phyloP scores from a whole-genome alignment of 257 asterid genomes.

The Sherardia arvensis region DNA sequence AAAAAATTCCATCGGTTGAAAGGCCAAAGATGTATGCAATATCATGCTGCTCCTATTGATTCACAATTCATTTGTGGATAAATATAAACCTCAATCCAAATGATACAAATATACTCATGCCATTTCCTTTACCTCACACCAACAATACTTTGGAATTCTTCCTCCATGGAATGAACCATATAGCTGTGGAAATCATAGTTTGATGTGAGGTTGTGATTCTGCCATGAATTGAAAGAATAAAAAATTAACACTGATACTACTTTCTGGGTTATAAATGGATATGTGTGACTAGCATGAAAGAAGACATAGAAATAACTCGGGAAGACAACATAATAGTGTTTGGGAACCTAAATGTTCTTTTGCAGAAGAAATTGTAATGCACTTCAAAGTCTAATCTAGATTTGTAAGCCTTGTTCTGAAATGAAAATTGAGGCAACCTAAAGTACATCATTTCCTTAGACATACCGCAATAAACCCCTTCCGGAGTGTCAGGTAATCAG shows the following conservation, averaged over 20 bases:
- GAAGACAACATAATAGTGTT: neutral
- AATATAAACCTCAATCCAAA: neutral
- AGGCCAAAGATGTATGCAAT: neutral
- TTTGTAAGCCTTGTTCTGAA: neutral
- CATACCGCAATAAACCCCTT: slow-evolving; percentile 89
- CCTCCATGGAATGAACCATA: slow-evolving; percentile 99
- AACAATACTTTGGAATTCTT: slow-evolving; percentile 93
- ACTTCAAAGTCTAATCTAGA: neutral
- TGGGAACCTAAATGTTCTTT: neutral
- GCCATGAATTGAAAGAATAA: slow-evolving; percentile 62
- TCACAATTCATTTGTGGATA: neutral
- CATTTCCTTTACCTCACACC: slow-evolving; percentile 72
- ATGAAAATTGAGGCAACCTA: neutral
- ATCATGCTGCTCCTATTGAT: neutral
- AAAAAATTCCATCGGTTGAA: neutral
- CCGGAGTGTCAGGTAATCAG: slow-evolving; percentile 93
- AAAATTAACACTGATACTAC: slow-evolving; percentile 10
- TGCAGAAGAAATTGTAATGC: neutral
- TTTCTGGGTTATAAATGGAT: neutral
- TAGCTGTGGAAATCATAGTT: slow-evolving; percentile 99
- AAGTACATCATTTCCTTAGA: neutral
- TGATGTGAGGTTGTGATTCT: slow-evolving; percentile 96
- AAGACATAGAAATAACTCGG: neutral
- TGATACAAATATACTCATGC: neutral
- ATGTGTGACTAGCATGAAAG: neutral